A percentile compares a stretch with the other conserved stretches of the same genome.
Evolutionary conservation across 805 yeast species (phyloP).

Genomic region (Lipomyces yamadae): DNA sequence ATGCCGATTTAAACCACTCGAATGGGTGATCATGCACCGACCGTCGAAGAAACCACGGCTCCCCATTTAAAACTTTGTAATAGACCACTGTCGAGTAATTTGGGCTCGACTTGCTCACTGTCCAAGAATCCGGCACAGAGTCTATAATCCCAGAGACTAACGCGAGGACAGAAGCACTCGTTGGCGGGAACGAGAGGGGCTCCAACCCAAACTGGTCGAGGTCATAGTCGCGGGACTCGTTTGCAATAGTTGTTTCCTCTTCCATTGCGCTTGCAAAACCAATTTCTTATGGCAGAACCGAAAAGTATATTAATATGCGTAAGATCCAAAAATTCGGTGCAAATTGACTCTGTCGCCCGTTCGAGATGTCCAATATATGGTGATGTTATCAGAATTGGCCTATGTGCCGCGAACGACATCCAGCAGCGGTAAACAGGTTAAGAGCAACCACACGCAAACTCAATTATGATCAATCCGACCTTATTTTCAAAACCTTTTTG

Average conservation of each 20-base stretch:
- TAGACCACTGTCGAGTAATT: constrained; percentile 20
- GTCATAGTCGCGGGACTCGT: background rate
- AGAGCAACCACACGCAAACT: no score
- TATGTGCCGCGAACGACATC: no score
- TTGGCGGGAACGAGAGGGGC: constrained; percentile 23
- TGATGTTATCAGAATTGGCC: no score
- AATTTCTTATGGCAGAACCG: background rate
- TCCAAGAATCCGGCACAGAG: constrained; percentile 19
- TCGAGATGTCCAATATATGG: no score
- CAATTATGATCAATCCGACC: no score
- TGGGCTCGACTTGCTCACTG: background rate
- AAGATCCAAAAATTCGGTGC: no score
- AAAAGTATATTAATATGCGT: background rate
- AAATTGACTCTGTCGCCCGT: no score
- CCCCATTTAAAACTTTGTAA: constrained; percentile 15
- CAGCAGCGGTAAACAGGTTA: no score
- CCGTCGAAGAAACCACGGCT: constrained; percentile 31
- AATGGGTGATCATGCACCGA: constrained; percentile 24
- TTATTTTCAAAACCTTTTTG: no score
- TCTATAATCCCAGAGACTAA: constrained; percentile 18
- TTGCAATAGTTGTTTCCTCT: background rate
- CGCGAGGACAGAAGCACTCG: constrained; percentile 17
- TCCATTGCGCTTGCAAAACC: background rate
- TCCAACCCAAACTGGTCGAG: constrained; percentile 17
- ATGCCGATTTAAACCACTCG: constrained; percentile 30